Base-by-base conservation (phyloP, 1,284 basidiomycete species). In the Cryptococcus jaspeensis region DNA sequence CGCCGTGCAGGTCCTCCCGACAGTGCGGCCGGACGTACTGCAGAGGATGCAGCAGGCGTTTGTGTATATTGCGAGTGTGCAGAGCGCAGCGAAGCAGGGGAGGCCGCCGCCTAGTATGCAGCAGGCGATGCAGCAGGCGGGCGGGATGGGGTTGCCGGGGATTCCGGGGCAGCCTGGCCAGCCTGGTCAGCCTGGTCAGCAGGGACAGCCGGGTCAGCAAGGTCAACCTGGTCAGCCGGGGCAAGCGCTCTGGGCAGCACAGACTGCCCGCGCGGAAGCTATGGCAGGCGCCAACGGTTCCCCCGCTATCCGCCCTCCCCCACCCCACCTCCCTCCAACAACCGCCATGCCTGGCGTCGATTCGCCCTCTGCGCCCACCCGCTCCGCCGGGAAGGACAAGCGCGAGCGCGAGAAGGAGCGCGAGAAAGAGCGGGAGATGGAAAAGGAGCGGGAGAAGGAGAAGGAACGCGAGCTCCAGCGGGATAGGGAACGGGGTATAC, bases 1-100 rank as follows among this genome's bases (percentile, higher is more conserved):
- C 25, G 56, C 70, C 35, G 45, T 56, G 48, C 23, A 35, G 20
- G 51, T 61, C 35, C 50, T 74, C 15, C 63, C 64, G 63, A 16
- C 58, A 7, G 59, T 74, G 38, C 56, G 56, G n/a, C 63, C 60
- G 3, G 72, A 72, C 3, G 60, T 66, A 36, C 47, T 74, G 44
- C 63, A 68, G 42, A 53, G 69, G 37, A 76, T 76, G 74, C 66
- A 74, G 55, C 59, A 63, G 58, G 59, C 67, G 52, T 18, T 69
- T 9, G 40, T 62, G 40, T 59, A 65, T 39, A 32, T 53, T 35
- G 56, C 59, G 5, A 58, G 28, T 32, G 28, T 32, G 28, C 28
- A 32, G 28, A 32, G 28, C 28, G 28, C 28, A 9, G 28, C 28
- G 5, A 32, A 32, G 28, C 28, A 32, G 28, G 28, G 28, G 28